Percentiles rank a stretch among this genome's conserved stretches.
phyloP scores from a whole-genome alignment of 1,284 basidiomycete genomes.

The Exobasidium rhododendri region DNA sequence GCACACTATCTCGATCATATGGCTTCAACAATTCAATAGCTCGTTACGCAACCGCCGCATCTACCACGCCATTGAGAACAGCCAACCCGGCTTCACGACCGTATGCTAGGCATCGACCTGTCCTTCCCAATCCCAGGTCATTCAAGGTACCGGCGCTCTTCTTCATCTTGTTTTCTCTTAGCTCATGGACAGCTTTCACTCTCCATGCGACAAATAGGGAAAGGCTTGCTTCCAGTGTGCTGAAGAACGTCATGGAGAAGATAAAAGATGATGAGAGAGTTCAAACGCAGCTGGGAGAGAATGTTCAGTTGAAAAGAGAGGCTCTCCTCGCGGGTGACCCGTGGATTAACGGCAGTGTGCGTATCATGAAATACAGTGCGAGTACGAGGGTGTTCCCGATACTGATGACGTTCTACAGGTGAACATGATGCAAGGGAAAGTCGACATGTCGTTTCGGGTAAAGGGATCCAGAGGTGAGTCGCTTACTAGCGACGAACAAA shows the following conservation, averaged over 20 bases:
- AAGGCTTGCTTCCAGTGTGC: constrained; percentile 7
- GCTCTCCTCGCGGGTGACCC: constrained; percentile 4
- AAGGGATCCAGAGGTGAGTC: constrained; percentile 4
- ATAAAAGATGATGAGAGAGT: neutral
- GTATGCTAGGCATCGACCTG: constrained; percentile 3
- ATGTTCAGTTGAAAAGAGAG: neutral
- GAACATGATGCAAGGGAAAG: constrained; percentile 7
- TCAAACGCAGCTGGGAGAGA: neutral
- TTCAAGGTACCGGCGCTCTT: neutral
- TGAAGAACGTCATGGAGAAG: constrained; percentile 10
- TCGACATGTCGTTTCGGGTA: constrained; percentile 8
- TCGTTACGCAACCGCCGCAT: neutral
- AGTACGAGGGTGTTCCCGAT: no score
- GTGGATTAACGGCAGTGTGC: constrained; percentile 12
- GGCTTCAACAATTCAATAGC: neutral
- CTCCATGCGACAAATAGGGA: constrained; percentile 10
- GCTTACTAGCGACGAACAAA: no score
- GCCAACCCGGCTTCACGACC: constrained; percentile 9
- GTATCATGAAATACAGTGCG: no score
- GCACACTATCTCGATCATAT: neutral
- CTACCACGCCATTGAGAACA: neutral
- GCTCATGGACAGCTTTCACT: constrained; percentile 9
- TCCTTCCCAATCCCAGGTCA: neutral
- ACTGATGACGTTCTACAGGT: no score
- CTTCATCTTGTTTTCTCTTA: neutral